Base-by-base conservation (phyloP, 2,329 filamentous ascomycete genomes). In the Tolypocladium inflatum region DNA sequence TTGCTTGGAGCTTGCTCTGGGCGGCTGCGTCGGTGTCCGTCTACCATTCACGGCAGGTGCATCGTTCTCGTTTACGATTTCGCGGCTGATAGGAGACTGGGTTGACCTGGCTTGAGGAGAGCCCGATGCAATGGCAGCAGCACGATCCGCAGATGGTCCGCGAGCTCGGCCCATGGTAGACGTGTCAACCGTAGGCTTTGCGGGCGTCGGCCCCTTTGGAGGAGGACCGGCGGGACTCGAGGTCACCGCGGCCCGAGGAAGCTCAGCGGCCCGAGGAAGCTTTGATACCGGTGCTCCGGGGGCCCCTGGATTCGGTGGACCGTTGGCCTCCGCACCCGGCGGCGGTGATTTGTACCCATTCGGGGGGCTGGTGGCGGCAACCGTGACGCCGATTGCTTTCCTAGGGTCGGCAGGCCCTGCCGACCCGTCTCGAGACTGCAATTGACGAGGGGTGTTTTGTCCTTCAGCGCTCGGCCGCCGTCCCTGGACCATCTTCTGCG, bases 11-110 rank as follows among this genome's bases (percentile, higher is more conserved):
- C 66, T 68, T 58, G 70, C 64, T 63, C 74, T 70, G 39, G 66
- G 53, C 52, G 66, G 77, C 60, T 85, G 82, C 5, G 80, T 83
- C 11, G 87, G 85, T 5, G 86, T 88, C 39, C 83, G 81, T 55
- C 81, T 79, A n/a, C 86, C 87, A 61, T 86, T 85, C 13, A 78
- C 72, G 2, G 73, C 70, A 7, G 82, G 76, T 38, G 74, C 78
- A 33, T 86, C 86, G 39, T 75, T 74, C 53, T 76, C 74, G 57
- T 68, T 73, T 53, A 70, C 63, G 55, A 68, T 61, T 19, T 73
- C 70, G 30, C 67, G 68, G 39, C 70, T 62, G 2, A 76, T 65
- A 2, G 80, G 78, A 2, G 78, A 79, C 53, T 79, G 75, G 19
- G 59, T 63, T 19, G 64, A 58, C 19, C 57, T 62, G 43, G 64